Base-by-base conservation (phyloP, 345 rosid genomes). In the Citrus cavaleriei region DNA sequence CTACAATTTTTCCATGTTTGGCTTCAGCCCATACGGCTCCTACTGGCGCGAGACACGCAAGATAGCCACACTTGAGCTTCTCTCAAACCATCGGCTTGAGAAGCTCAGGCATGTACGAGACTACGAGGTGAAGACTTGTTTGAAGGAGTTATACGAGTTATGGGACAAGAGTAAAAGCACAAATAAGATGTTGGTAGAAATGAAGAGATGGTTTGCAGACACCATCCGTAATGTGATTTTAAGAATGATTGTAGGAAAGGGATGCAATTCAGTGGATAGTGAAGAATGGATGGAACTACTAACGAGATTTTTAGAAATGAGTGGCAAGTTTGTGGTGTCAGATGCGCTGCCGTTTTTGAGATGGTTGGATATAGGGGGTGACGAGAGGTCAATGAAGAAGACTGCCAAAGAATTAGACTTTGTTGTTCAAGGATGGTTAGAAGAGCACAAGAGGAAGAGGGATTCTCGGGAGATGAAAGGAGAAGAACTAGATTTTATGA, bases 371-470 rank as follows among this genome's bases (percentile, higher is more conserved):
- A 42, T 87, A 10, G 88, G 84, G 7, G 87, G 83, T 13, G 49
- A 69, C 7, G 86, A 81, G 78, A 83, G 49, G 77, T 60, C 51
- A 13, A 83, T 83, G 88, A 83, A 74, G 66, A 80, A 59, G 81
- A 73, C 61, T 0, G 79, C 79, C 6, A 70, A 72, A 27, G 79
- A 80, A 4, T 7, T 88, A 7, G 88, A 88, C 38, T 12, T 1
- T 35, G 51, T 75, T 14, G 74, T 51, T 42, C 73, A 77, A 24
- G 59, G 27, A 63, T 88, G 89, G 87, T 72, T 88, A 35, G 68
- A 84, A 4, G 86, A 86, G 80, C 91, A 84, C 70, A 85, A 79
- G 78, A 55, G 76, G n/a, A 86, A 72, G 30, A 83, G 68, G 42
- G 74, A 18, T 28, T 38, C 32, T 0, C 59, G 10, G 1, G 27